These are phyloP conservation scores for Alternaria consortialis DNA, from an alignment of 2,329 filamentous ascomycete genomes.

Conservation along the genomic window DNA sequence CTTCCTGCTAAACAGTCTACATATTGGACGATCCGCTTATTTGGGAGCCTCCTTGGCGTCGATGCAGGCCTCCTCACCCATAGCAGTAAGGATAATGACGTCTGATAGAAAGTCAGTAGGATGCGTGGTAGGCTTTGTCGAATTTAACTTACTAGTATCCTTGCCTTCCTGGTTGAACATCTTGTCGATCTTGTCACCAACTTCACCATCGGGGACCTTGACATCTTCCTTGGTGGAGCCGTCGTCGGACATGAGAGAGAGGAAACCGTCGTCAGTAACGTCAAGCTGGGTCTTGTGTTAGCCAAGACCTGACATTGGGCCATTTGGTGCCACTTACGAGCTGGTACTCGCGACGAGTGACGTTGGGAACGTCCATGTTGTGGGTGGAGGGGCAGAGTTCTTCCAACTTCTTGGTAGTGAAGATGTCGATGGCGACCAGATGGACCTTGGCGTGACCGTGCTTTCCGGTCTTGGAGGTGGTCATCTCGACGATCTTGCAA, in stretches of 20 bases:
- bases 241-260: conserved; percentile 89
- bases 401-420: conserved; percentile 99
- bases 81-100: conserved; percentile 91
- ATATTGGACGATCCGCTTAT: conserved; percentile 37
- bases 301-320: conserved; percentile 17
- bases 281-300: conserved; percentile 71
- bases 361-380: conserved; percentile 98
- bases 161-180: conserved; percentile 86
- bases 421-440: conserved; percentile 97
- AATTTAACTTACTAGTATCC: conserved; percentile 82
- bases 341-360: conserved; percentile 89
- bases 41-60: conserved; percentile 92
- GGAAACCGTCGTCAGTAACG: conserved; percentile 91
- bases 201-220: conserved; percentile 86
- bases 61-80: conserved; percentile 93
- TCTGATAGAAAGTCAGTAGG: conserved; percentile 62
- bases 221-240: conserved; percentile 94
- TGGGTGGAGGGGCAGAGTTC: conserved; percentile 97
- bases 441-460: conserved; percentile 99
- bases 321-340: conserved; percentile 73
- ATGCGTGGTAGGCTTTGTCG: not conserved
- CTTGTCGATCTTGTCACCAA: conserved; percentile 85
- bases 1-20: conserved; percentile 37
- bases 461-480: conserved; percentile 99
- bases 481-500: conserved; percentile 99